phyloP scores from a whole-genome alignment of 768 basidiomycete genomes.

The Boletus bicolor region DNA sequence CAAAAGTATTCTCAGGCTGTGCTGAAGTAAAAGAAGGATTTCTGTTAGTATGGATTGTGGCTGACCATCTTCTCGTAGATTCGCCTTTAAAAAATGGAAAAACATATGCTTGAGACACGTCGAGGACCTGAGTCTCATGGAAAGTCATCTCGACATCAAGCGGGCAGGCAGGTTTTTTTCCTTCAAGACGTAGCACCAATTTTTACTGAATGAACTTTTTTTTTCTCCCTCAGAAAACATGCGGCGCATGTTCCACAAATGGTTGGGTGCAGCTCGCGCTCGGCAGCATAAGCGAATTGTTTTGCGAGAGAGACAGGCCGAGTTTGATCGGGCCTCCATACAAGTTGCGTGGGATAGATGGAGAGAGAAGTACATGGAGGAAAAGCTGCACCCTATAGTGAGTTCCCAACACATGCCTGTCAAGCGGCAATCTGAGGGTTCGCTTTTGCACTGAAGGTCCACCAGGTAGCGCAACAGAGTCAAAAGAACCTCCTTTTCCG shows the following conservation, averaged over 20 bases:
- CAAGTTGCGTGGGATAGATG: constrained; percentile 73
- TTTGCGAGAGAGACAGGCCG: constrained; percentile 59
- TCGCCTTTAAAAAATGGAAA: constrained; percentile 70
- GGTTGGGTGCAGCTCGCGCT: constrained; percentile 60
- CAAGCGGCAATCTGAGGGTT: constrained; percentile 1
- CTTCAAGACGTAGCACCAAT: not conserved
- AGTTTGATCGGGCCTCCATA: constrained; percentile 51
- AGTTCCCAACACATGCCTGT: constrained; percentile 16
- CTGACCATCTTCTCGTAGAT: constrained; percentile 35
- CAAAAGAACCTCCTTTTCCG: constrained; percentile 60
- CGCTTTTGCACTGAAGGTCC: constrained; percentile 28
- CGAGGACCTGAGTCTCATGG: constrained; percentile 75
- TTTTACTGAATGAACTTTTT: constrained; percentile 3
- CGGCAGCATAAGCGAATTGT: constrained; percentile 58
- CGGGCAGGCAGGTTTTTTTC: constrained; percentile 55
- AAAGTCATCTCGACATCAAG: constrained; percentile 79
- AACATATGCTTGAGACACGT: constrained; percentile 55
- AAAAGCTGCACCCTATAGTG: constrained; percentile 63
- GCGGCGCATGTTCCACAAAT: constrained; percentile 65
- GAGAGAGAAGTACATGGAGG: constrained; percentile 68
- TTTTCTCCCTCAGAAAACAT: constrained; percentile 49
- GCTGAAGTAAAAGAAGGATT: constrained; percentile 32
- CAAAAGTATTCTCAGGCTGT: constrained; percentile 43
- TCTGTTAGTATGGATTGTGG: constrained; percentile 11
- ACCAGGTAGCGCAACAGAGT: constrained; percentile 50